Percentiles rank a stretch among this genome's conserved stretches.
phyloP scores from a whole-genome alignment of 176 grass and related monocot species.

The Bolboschoenus planiculmis region DNA sequence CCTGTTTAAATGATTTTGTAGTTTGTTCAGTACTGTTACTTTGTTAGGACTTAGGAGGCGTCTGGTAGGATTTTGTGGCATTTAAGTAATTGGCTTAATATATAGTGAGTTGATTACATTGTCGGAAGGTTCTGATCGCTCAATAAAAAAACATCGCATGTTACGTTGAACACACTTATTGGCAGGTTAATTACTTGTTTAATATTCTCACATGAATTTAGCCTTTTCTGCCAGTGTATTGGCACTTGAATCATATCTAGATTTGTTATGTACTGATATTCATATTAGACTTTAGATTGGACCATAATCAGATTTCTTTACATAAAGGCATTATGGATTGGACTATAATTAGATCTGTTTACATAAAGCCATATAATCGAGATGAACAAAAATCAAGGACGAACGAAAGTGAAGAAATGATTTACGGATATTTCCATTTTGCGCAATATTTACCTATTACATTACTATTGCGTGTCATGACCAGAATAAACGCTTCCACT shows the following conservation, averaged over 20 bases:
- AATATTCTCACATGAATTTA: too few relatives aligned
- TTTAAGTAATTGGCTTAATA: slow-evolving; percentile 1
- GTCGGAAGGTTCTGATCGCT: neutral
- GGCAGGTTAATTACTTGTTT: neutral
- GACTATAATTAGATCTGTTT: too few relatives aligned
- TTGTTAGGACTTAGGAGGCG: neutral
- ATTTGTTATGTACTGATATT: too few relatives aligned
- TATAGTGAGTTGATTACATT: neutral
- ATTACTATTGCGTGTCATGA: neutral
- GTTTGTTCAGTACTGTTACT: too few relatives aligned
- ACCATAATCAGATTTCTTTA: too few relatives aligned
- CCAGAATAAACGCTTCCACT: neutral
- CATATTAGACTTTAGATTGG: too few relatives aligned
- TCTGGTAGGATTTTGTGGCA: neutral
- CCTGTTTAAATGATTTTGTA: neutral
- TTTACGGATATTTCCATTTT: neutral
- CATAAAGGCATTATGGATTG: too few relatives aligned
- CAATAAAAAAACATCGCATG: neutral
- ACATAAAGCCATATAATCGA: too few relatives aligned
- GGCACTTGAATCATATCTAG: too few relatives aligned
- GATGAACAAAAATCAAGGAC: neutral
- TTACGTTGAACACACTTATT: neutral
- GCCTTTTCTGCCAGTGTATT: neutral
- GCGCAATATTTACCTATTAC: neutral
- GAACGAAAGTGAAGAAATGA: neutral